These are phyloP conservation scores for Candida coquimbonensis DNA, from an alignment of 805 yeast genomes.

Conservation along the genomic window DNA sequence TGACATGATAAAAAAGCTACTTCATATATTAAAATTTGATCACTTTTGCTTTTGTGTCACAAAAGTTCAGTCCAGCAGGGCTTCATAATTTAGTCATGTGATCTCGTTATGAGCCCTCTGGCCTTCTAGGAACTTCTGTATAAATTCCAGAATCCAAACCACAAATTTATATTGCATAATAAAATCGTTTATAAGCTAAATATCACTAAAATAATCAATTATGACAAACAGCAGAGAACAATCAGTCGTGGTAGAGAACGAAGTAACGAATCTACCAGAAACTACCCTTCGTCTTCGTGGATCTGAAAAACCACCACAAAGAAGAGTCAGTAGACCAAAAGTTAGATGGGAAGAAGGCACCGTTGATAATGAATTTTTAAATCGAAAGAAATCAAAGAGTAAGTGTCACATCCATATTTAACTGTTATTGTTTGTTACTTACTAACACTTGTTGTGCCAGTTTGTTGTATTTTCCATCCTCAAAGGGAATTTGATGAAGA, in stretches of 20 bases:
- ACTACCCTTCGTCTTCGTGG: slow-evolving; percentile 16
- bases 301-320: slow-evolving; percentile 15
- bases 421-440: too few species aligned
- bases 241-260: neutral
- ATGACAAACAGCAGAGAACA: neutral
- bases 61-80: too few species aligned
- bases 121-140: too few species aligned
- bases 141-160: too few species aligned
- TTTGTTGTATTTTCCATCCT: slow-evolving; percentile 86
- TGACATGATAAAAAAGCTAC: too few species aligned
- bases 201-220: neutral
- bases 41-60: too few species aligned
- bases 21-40: too few species aligned
- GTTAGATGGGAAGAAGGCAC: slow-evolving; percentile 86
- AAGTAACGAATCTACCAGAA: neutral
- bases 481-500: slow-evolving; percentile 48
- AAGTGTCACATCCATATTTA: slow-evolving; percentile 11
- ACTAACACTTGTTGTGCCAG: slow-evolving; percentile 13
- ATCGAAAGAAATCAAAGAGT: slow-evolving; percentile 81
- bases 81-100: too few species aligned
- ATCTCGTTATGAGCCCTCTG: too few species aligned
- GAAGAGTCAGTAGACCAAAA: slow-evolving; percentile 29
- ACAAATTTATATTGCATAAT: too few species aligned
- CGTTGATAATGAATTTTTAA: slow-evolving; percentile 83
- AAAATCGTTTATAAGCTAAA: neutral